These are phyloP conservation scores for Backusella parvicylindrica DNA, from an alignment of 192 early-diverging fungal genomes.

Conservation along the genomic window DNA sequence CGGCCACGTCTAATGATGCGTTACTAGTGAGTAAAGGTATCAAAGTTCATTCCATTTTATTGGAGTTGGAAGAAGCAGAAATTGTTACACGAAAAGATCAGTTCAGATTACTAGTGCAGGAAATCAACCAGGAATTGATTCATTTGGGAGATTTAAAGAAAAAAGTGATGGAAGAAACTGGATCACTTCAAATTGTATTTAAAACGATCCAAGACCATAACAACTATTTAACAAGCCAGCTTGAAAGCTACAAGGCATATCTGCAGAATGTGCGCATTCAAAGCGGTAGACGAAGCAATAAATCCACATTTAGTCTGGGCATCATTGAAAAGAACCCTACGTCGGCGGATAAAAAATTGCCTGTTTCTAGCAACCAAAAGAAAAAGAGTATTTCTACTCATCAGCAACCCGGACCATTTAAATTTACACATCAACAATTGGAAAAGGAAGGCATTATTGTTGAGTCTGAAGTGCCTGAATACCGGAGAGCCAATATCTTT, in stretches of 20 bases:
- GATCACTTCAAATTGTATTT: conserved; percentile 76
- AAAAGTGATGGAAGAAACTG: conserved; percentile 79
- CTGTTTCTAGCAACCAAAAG: background rate
- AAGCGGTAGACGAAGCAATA: conserved; percentile 39
- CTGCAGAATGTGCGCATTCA: conserved; percentile 89
- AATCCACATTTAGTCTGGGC: conserved; percentile 41
- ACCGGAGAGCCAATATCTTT: conserved; percentile 74
- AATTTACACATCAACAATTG: conserved; percentile 76
- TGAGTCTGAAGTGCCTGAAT: conserved; percentile 87
- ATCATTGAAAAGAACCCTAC: conserved; percentile 53
- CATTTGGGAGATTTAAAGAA: conserved; percentile 88
- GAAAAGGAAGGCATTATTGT: conserved; percentile 88
- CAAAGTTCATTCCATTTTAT: conserved; percentile 89
- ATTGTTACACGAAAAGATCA: conserved; percentile 68
- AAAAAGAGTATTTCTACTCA: conserved; percentile 27
- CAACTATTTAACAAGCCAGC: conserved; percentile 81
- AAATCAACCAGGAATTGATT: conserved; percentile 81
- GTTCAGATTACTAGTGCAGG: conserved; percentile 77
- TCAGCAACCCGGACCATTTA: conserved; percentile 65
- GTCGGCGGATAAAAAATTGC: conserved; percentile 3
- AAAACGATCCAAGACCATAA: conserved; percentile 94
- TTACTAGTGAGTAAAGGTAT: conserved; percentile 87
- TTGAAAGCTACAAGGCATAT: conserved; percentile 93
- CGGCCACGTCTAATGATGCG: conserved; percentile 79
- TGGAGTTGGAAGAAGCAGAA: conserved; percentile 71